These are phyloP conservation scores for Favolaschia claudopus DNA, from an alignment of 768 basidiomycete species.

Conservation along the genomic window DNA sequence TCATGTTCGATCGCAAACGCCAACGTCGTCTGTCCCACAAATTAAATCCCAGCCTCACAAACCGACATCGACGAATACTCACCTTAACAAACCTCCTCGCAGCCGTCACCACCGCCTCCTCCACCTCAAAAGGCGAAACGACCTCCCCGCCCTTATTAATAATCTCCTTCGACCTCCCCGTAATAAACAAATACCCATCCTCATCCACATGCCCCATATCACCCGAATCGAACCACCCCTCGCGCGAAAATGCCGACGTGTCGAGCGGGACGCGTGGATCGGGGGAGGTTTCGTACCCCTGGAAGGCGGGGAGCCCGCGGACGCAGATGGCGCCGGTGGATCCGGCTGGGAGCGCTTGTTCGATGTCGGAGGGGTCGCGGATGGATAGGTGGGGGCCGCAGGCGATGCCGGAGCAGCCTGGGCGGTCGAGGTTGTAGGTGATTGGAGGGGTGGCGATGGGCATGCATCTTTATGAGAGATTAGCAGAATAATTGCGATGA, in stretches of 20 bases:
- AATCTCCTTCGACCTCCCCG: constrained; percentile 68
- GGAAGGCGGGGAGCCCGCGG: constrained; percentile 60
- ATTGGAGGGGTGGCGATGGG: constrained; percentile 56
- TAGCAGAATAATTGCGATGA: neutral
- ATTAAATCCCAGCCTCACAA: neutral
- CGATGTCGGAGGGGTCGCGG: constrained; percentile 45
- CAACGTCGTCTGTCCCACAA: constrained; percentile 39
- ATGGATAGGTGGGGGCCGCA: constrained; percentile 56
- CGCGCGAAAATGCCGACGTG: constrained; percentile 53
- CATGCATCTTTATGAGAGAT: constrained; percentile 49
- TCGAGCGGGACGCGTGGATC: constrained; percentile 52
- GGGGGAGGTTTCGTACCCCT: constrained; percentile 51
- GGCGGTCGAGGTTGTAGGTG: constrained; percentile 52
- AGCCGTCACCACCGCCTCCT: constrained; percentile 57
- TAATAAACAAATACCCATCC: constrained; percentile 59
- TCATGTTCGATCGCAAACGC: constrained; percentile 56
- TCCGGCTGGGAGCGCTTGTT: constrained; percentile 45
- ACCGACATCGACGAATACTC: neutral
- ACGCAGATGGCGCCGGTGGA: constrained; percentile 60
- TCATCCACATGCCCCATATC: constrained; percentile 55
- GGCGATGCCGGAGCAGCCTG: constrained; percentile 55
- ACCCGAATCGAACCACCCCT: constrained; percentile 64
- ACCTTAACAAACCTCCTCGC: constrained; percentile 52
- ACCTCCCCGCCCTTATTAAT: constrained; percentile 69
- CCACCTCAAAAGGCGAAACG: constrained; percentile 66